These are phyloP conservation scores for Scheffersomyces amazonensis DNA, from an alignment of 805 yeast genomes.

Conservation along the genomic window DNA sequence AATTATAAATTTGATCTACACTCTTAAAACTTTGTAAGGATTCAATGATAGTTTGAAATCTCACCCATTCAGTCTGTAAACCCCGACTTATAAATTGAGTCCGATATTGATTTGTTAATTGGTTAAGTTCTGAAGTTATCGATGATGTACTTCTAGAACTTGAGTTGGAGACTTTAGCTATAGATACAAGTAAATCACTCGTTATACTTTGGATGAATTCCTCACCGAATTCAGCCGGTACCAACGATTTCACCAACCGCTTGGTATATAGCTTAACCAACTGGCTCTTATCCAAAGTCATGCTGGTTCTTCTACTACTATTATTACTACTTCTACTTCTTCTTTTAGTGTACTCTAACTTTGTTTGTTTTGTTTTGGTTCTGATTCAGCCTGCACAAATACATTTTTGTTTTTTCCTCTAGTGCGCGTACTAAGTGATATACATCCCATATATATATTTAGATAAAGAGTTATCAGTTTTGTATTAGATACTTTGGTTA, in stretches of 20 bases:
- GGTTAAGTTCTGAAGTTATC: slow-evolving; percentile 12
- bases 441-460: no score
- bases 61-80: slow-evolving; percentile 26
- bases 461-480: no score
- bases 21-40: slow-evolving; percentile 23
- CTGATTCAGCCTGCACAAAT: not conserved
- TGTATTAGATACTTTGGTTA: no score
- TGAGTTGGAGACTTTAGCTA: slow-evolving; percentile 3
- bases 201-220: slow-evolving; percentile 30
- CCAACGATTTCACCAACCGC: slow-evolving; percentile 32
- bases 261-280: slow-evolving; percentile 28
- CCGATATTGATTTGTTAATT: slow-evolving; percentile 18
- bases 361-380: not conserved
- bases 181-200: slow-evolving; percentile 19
- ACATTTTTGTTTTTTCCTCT: not conserved
- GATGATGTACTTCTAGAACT: slow-evolving; percentile 6
- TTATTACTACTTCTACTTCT: not conserved
- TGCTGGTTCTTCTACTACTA: slow-evolving; percentile 3
- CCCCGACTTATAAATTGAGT: slow-evolving; percentile 23
- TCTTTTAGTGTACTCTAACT: not conserved
- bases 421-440: not conserved
- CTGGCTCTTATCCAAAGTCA: slow-evolving; percentile 31
- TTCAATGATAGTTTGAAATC: slow-evolving; percentile 29
- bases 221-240: slow-evolving; percentile 36
- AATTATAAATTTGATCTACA: slow-evolving; percentile 30